phyloP scores from a whole-genome alignment of 257 asterid genomes.

The Prunella vulgaris region DNA sequence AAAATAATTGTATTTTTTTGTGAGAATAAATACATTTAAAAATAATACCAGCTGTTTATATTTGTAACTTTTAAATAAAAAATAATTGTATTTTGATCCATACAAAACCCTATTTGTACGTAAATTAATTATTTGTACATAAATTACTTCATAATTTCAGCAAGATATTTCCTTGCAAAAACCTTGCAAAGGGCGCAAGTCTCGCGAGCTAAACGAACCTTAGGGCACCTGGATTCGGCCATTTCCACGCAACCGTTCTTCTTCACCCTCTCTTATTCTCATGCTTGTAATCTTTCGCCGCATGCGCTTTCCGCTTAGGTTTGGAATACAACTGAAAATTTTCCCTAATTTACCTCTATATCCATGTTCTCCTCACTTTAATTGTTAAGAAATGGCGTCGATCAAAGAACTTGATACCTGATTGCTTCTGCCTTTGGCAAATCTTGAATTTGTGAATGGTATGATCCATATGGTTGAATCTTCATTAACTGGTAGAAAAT shows the following conservation, averaged over 20 bases:
- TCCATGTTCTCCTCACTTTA: not conserved
- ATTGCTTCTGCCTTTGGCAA: not conserved
- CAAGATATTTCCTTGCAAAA: not conserved
- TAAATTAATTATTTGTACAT: too few species aligned
- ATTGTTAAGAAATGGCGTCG: not conserved
- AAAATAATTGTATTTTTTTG: too few species aligned
- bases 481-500: constrained; percentile 25
- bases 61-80: too few species aligned
- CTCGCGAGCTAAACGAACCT: constrained; percentile 6
- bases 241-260: not conserved
- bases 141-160: too few species aligned
- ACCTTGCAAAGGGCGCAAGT: not conserved
- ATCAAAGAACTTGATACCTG: not conserved
- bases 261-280: not conserved
- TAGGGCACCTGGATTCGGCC: constrained; percentile 13
- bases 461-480: constrained; percentile 29
- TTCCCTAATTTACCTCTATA: not conserved
- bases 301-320: constrained; percentile 24
- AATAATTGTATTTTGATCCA: too few species aligned
- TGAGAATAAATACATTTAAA: too few species aligned
- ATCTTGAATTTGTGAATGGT: constrained; percentile 22
- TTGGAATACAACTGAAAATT: not conserved
- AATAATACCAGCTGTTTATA: too few species aligned
- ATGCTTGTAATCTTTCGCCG: constrained; percentile 18
- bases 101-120: too few species aligned